A percentile compares a stretch with the other conserved stretches of the same genome.
phyloP scores from a whole-genome alignment of 345 rosid species.

The Rhizophora mangle region DNA sequence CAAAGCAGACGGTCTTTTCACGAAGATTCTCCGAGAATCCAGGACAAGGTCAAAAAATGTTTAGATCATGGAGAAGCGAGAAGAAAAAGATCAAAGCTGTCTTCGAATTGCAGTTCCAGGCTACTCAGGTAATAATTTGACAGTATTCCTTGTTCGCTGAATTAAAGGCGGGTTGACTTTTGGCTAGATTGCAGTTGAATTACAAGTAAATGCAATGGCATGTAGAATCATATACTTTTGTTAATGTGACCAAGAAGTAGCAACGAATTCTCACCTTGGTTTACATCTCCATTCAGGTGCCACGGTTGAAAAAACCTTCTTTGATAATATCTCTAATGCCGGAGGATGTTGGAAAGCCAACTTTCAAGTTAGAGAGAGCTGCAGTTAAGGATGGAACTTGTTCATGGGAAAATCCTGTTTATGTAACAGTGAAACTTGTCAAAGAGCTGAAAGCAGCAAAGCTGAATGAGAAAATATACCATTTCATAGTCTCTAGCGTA shows the following conservation, averaged over 20 bases:
- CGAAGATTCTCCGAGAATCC: conserved; percentile 23
- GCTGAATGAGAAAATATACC: conserved; percentile 33
- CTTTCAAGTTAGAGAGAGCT: conserved; percentile 31
- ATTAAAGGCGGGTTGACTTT: conserved; percentile 2
- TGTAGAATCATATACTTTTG: not conserved
- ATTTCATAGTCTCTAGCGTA: conserved; percentile 33
- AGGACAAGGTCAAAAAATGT: conserved; percentile 42
- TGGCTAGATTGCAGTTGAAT: not conserved
- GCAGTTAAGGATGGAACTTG: conserved; percentile 32
- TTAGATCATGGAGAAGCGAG: conserved; percentile 80
- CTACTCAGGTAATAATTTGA: conserved; percentile 50
- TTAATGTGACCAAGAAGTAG: conserved; percentile 3
- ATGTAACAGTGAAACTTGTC: conserved; percentile 24
- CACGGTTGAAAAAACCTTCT: conserved; percentile 70
- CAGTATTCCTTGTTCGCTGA: not conserved
- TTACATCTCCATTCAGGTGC: conserved; percentile 57
- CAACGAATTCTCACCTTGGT: conserved; percentile 21
- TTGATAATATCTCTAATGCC: conserved; percentile 26
- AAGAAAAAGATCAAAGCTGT: conserved; percentile 73
- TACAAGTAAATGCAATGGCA: not conserved
- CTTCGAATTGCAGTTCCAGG: conserved; percentile 50
- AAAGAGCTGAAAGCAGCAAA: conserved; percentile 26
- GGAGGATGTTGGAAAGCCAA: conserved; percentile 31
- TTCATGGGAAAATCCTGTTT: conserved; percentile 30
- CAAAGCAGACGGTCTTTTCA: conserved; percentile 12